These are phyloP conservation scores for Salvia splendens DNA, from an alignment of 257 asterid species.

Conservation along the genomic window DNA sequence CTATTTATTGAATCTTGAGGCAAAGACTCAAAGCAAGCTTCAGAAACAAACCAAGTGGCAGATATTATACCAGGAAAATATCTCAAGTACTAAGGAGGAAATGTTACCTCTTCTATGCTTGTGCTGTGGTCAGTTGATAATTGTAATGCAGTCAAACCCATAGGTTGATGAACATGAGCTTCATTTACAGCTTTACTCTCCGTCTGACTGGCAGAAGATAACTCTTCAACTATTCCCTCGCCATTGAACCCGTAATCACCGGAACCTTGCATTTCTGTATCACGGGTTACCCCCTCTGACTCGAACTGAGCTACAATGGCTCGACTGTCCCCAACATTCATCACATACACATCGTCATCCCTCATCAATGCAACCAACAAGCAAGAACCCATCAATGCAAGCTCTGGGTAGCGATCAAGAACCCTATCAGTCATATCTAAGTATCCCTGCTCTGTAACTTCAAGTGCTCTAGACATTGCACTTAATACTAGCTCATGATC, in stretches of 20 bases:
- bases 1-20: constrained; percentile 8
- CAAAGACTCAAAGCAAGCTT: constrained; percentile 5
- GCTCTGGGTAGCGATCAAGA: constrained; percentile 92
- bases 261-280: constrained; percentile 41
- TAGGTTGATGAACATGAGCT: constrained; percentile 47
- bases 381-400: constrained; percentile 98
- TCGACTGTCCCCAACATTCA: constrained; percentile 97
- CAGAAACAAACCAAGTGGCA: constrained; percentile 20
- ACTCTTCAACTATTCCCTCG: constrained; percentile 70
- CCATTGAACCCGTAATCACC: constrained; percentile 42
- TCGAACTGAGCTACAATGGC: constrained; percentile 88
- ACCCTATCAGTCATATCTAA: constrained; percentile 89
- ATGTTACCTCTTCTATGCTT: constrained; percentile 83
- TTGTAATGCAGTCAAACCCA: constrained; percentile 74
- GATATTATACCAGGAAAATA: constrained; percentile 14
- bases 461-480: constrained; percentile 96
- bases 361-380: constrained; percentile 89
- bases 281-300: constrained; percentile 49
- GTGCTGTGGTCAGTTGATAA: constrained; percentile 98
- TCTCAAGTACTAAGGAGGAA: constrained; percentile 19
- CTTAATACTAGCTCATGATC: constrained; percentile 76
- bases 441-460: constrained; percentile 72
- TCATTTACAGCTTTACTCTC: constrained; percentile 52
- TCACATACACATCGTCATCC: constrained; percentile 96
- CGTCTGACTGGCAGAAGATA: constrained; percentile 42